Base-by-base conservation (phyloP, 495 filamentous ascomycete genomes). In the Thozetella sp. region DNA sequence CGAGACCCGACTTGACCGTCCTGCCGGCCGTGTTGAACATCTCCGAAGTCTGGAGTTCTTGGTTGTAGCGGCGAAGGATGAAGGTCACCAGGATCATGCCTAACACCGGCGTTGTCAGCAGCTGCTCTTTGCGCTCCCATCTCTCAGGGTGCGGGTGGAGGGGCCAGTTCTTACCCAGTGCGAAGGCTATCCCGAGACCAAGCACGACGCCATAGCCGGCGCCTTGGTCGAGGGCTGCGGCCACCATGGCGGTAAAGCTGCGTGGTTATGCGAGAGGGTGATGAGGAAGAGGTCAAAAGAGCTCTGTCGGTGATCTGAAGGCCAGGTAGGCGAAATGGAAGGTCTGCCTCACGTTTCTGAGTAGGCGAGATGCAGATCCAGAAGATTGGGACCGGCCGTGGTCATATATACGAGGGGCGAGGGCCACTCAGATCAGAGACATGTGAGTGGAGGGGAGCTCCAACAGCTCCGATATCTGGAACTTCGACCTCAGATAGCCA, bases 11-110 rank as follows among this genome's bases (percentile, higher is more conserved):
- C 67, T 97, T 98, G 66, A 98, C 94, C 11, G 93, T 96, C 51
- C 94, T 81, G 19, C 94, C 94, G 51, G 94, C 94, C 1, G 94
- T 98, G 60, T 86, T 93, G 84, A 97, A 98, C 91, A 96, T 97
- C 75, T 98, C 94, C 0, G 92, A 96, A 0, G 94, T 98, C 75
- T 97, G 93, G 6, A 97, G 83, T 76, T 98, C 94, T 79, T 92
- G 83, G 71, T 97, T 94, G 70, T 97, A 97, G 67, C 90, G 79
- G 68, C 89, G 92, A 56, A 96, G 77, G 54, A 90, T 84, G 80
- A 87, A 93, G 11, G 92, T 96, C 24, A 90, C 90, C 51, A 87
- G 68, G 53, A 86, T 81, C 81, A 77, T 78, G 63, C 59, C 65
- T 63, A 53, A 6, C 0, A 22, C 54, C 17, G 43, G 45, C 20